phyloP scores from a whole-genome alignment of 2,329 filamentous ascomycete species.

The Ascochyta koolunga region DNA sequence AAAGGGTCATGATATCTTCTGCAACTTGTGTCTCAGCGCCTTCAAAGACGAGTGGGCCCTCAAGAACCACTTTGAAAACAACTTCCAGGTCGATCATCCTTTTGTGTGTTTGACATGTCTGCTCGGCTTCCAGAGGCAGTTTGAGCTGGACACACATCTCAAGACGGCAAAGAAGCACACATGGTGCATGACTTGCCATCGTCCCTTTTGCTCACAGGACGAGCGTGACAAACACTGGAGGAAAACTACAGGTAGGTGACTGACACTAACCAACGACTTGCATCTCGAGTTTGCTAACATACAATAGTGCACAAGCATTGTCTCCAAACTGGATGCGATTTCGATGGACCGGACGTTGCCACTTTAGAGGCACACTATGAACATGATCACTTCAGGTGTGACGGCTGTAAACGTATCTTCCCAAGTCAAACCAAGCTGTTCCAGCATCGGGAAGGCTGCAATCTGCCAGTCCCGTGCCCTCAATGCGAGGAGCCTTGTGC shows the following conservation, averaged over 20 bases:
- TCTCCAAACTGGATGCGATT: constrained; percentile 40
- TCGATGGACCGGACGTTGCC: constrained; percentile 28
- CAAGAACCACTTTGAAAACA: constrained; percentile 45
- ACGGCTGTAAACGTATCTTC: constrained; percentile 36
- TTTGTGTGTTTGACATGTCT: constrained; percentile 39
- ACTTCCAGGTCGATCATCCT: constrained; percentile 34
- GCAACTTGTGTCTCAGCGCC: constrained; percentile 43
- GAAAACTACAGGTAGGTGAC: constrained; percentile 31
- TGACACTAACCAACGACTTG: too few relatives aligned
- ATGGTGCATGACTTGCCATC: constrained; percentile 37
- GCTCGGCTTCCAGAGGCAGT: constrained; percentile 29
- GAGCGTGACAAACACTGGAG: constrained; percentile 44
- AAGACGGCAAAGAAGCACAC: constrained; percentile 35
- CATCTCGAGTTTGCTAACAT: background rate
- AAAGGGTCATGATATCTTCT: constrained; percentile 33
- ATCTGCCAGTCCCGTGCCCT: constrained; percentile 24
- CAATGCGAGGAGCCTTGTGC: constrained; percentile 27
- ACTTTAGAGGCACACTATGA: constrained; percentile 33
- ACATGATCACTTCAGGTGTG: constrained; percentile 41
- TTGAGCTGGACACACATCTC: constrained; percentile 33
- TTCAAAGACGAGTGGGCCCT: constrained; percentile 42
- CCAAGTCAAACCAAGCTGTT: constrained; percentile 37
- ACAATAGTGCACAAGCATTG: constrained; percentile 39
- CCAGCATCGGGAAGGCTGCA: constrained; percentile 31
- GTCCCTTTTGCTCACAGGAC: constrained; percentile 36